Evolutionary conservation across 495 filamentous ascomycete species (phyloP).

Genomic region (Neurospora tetraspora): DNA sequence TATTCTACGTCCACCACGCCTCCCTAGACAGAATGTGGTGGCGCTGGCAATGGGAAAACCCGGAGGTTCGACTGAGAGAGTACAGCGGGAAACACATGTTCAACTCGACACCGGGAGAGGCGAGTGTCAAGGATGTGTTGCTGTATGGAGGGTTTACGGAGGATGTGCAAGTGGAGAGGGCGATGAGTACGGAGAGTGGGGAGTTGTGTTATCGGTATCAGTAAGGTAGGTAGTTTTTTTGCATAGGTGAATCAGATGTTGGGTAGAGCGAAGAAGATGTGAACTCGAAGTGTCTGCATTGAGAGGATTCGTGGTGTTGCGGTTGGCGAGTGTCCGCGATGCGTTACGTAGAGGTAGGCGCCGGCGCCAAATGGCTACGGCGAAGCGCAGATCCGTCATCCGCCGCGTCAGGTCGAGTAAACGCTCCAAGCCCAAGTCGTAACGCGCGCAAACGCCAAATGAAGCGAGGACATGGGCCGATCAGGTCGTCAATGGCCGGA

Average conservation of each 20-base stretch:
- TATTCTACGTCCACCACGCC: constrained; percentile 4
- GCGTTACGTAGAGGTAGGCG: background rate
- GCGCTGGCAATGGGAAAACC: background rate
- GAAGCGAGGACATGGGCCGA: background rate
- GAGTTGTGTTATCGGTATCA: background rate
- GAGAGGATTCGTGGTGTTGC: background rate
- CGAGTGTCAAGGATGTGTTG: background rate
- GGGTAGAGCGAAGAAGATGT: background rate
- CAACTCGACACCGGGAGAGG: background rate
- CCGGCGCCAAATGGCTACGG: background rate
- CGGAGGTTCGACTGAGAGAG: background rate
- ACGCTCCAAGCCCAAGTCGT: background rate
- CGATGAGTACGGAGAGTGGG: background rate
- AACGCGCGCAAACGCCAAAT: background rate
- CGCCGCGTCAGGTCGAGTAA: background rate
- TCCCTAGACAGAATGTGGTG: constrained; percentile 2
- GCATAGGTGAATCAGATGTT: too few relatives aligned
- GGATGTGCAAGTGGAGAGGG: background rate
- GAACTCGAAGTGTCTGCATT: background rate
- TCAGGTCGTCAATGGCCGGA: background rate
- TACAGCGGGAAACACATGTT: constrained; percentile 3
- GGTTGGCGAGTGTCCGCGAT: background rate
- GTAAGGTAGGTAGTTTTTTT: background rate
- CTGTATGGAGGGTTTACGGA: constrained; percentile 1
- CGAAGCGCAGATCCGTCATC: background rate